phyloP scores from a whole-genome alignment of 129 eudicot species.

The Deinandra increscens region DNA sequence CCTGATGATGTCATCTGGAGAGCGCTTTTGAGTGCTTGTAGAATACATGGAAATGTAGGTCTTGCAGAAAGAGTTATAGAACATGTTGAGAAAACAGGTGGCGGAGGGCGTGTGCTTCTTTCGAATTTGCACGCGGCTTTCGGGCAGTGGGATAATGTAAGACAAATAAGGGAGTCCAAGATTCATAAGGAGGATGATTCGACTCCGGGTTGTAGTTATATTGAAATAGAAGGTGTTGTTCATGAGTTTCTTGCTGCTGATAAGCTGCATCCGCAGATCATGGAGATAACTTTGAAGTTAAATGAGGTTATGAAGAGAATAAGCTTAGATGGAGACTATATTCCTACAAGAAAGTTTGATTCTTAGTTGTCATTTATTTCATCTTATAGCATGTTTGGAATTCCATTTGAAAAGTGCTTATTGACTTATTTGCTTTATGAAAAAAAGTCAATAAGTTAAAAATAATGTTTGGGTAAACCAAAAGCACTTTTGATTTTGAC shows the following conservation, averaged over 20 bases:
- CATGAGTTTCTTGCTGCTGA: conserved; percentile 46
- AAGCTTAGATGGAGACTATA: conserved; percentile 22
- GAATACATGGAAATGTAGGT: conserved; percentile 35
- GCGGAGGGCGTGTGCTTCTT: conserved; percentile 35
- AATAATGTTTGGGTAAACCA: too few relatives aligned
- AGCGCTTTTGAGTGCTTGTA: conserved; percentile 47
- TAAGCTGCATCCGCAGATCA: conserved; percentile 39
- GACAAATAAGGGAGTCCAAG: conserved; percentile 28
- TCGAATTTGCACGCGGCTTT: conserved; percentile 41
- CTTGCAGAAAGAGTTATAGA: conserved; percentile 34
- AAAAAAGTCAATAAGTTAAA: too few relatives aligned
- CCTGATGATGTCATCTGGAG: conserved; percentile 45
- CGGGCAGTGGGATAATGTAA: conserved; percentile 40
- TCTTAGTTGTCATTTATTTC: not conserved
- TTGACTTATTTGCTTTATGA: too few relatives aligned
- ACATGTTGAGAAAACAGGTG: conserved; percentile 22
- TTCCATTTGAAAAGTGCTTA: too few relatives aligned
- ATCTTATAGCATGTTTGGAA: too few relatives aligned
- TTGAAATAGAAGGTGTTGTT: conserved; percentile 38
- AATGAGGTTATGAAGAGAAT: conserved; percentile 42
- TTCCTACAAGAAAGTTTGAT: not conserved
- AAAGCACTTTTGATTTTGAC: too few relatives aligned
- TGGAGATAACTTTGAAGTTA: conserved; percentile 29
- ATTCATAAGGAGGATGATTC: conserved; percentile 23
- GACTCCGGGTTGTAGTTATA: conserved; percentile 42